Conservation (phyloP, 1,284 basidiomycete genomes). For the Sanghuangporus baumii region DNA sequence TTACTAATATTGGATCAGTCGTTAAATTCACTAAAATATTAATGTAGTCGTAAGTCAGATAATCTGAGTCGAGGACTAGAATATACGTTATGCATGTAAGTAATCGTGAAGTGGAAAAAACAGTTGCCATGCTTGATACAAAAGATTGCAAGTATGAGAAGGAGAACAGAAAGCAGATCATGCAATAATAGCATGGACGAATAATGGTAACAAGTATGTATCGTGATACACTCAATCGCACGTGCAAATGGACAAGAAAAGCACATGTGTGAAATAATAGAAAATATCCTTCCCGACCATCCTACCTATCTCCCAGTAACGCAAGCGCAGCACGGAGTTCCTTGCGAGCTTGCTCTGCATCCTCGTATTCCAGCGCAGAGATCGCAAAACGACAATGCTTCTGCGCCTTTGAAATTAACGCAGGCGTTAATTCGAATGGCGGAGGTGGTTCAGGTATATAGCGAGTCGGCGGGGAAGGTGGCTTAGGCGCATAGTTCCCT, state of each 20-base stretch:
- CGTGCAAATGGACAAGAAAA: background rate
- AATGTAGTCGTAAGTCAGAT: too few species aligned
- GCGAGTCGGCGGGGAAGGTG: constrained; percentile 9
- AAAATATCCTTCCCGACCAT: background rate
- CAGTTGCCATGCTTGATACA: too few species aligned
- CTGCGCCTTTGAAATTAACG: constrained; percentile 66
- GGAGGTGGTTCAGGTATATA: constrained; percentile 13
- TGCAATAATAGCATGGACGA: background rate
- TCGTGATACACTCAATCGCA: background rate
- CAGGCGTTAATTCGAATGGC: constrained; percentile 51
- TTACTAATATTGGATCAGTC: too few species aligned
- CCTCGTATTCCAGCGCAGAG: constrained; percentile 89
- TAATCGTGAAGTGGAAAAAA: too few species aligned
- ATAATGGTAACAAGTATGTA: background rate
- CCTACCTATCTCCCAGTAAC: constrained; percentile 46
- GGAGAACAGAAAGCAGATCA: background rate
- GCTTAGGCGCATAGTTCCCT: background rate
- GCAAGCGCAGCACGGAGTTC: constrained; percentile 74
- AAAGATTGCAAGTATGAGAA: background rate
- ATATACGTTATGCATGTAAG: too few species aligned
- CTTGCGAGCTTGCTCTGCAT: constrained; percentile 74
- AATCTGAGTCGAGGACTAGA: too few species aligned
- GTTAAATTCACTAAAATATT: too few species aligned
- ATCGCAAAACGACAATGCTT: constrained; percentile 91
- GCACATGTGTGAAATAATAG: background rate